phyloP scores from a whole-genome alignment of 2,329 filamentous ascomycete genomes.

The Microsporum audouinii region DNA sequence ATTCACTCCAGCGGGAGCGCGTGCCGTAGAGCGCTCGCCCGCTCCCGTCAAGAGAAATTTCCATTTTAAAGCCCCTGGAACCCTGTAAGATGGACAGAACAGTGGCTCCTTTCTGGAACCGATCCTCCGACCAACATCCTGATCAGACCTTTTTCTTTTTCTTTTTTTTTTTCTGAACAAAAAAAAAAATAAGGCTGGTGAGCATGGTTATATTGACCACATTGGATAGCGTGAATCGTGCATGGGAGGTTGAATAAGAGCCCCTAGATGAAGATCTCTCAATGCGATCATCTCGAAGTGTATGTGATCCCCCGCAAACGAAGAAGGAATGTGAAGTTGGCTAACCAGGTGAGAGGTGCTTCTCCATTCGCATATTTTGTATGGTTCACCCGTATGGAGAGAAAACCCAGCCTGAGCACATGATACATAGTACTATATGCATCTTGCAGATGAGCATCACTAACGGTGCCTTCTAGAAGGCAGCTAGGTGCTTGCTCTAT shows the following conservation, averaged over 20 bases:
- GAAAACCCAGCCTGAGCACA: neutral
- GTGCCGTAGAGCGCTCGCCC: neutral
- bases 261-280: neutral
- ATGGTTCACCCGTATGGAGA: neutral
- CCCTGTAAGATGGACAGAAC: neutral
- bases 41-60: neutral
- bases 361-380: neutral
- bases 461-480: neutral
- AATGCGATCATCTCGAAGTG: neutral
- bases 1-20: neutral
- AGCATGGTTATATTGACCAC: neutral
- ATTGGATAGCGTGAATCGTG: neutral
- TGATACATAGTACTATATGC: neutral
- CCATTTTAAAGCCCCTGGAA: neutral
- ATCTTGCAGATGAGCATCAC: neutral
- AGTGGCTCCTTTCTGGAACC: neutral
- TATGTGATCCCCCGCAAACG: neutral
- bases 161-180: neutral
- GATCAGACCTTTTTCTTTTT: neutral
- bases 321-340: neutral
- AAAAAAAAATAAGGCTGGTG: slow-evolving; percentile 3
- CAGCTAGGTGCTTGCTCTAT: neutral
- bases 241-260: neutral
- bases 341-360: neutral
- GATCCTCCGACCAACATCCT: neutral